phyloP scores from a whole-genome alignment of 1,284 basidiomycete species.

The Polyporus tsugae region DNA sequence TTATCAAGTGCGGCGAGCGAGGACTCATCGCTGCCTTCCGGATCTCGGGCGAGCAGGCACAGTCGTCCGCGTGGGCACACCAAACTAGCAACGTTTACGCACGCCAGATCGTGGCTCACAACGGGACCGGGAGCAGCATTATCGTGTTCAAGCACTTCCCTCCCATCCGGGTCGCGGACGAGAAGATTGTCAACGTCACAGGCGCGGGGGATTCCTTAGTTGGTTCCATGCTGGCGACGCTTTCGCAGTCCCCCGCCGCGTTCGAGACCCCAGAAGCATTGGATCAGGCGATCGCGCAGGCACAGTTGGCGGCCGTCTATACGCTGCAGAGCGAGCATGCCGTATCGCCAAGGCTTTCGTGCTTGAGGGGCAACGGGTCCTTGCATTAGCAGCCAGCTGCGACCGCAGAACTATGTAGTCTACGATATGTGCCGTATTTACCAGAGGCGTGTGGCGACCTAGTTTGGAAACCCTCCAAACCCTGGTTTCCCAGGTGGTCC shows the following conservation, averaged over 20 bases:
- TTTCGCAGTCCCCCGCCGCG: constrained; percentile 52
- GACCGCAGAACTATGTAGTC: background rate
- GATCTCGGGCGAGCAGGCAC: constrained; percentile 51
- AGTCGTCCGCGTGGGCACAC: constrained; percentile 53
- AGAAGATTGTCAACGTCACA: constrained; percentile 77
- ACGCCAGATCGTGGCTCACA: constrained; percentile 62
- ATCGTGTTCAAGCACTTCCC: constrained; percentile 79
- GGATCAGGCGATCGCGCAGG: constrained; percentile 52
- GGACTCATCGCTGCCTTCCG: constrained; percentile 75
- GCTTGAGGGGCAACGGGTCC: constrained; percentile 19
- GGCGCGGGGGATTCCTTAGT: constrained; percentile 93
- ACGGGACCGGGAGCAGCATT: constrained; percentile 50
- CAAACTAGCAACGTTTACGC: constrained; percentile 55
- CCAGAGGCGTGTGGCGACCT: background rate
- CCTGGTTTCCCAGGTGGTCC: no score
- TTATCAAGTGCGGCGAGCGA: constrained; percentile 83
- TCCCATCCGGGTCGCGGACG: constrained; percentile 53
- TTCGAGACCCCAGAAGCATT: constrained; percentile 57
- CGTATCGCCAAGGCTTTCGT: constrained; percentile 69
- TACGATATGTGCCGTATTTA: constrained; percentile 3
- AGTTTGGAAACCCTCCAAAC: no score
- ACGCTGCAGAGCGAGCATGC: constrained; percentile 69
- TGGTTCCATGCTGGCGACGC: constrained; percentile 71
- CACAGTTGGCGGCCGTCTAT: constrained; percentile 72
- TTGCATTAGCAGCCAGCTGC: constrained; percentile 6